Base-by-base conservation (phyloP, 1,139 yeast species). In the Saccharomyces uvarum region DNA sequence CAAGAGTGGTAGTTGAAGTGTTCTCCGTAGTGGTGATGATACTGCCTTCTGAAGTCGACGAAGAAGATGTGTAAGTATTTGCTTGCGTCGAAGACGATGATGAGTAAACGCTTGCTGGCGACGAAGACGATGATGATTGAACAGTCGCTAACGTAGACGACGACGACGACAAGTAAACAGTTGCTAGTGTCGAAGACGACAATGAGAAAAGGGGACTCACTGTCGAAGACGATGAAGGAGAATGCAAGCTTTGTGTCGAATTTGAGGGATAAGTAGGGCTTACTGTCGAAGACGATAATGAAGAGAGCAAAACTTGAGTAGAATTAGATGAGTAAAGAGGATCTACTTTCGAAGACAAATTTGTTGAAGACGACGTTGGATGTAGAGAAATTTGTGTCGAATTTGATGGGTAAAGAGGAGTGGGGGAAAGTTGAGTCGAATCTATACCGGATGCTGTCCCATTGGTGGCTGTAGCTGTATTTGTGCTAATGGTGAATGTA, bases 1-100 rank as follows among this genome's bases (percentile, higher is more conserved):
- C 55, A 44, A 29, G 29, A 28, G 53, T 53, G 7, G 51, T 33
- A 26, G 58, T 51, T 11, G 52, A 38, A 16, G 56, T 33, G 26
- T 38, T 38, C 8, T 38, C n/a, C 26, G 44, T 38, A 19, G 44
- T 8, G 24, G 24, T 38, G 19, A 24, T 19, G 3, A 19, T 38
- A 24, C 44, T 38, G 13, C 24, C 19, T 2, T 7, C 4, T 9
- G 24, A 16, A 13, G 26, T 19, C 5, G 44, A 38, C 24, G 19
- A 11, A 38, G 44, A 19, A 38, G 44, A 38, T 4, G 44, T 5
- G 44, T 13, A 9, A 38, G 26, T 38, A 4, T 16, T 38, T 38
- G 44, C 4, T 19, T 38, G 44, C 9, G 11, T 13, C 4, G 26
- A 38, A 38, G 44, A 38, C 19, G 44, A 38, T 9, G 44, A 38